Percentiles rank a stretch among this genome's conserved stretches.
Conservation (phyloP, 2,329 filamentous ascomycete species). For the Aspergillus candidus region DNA sequence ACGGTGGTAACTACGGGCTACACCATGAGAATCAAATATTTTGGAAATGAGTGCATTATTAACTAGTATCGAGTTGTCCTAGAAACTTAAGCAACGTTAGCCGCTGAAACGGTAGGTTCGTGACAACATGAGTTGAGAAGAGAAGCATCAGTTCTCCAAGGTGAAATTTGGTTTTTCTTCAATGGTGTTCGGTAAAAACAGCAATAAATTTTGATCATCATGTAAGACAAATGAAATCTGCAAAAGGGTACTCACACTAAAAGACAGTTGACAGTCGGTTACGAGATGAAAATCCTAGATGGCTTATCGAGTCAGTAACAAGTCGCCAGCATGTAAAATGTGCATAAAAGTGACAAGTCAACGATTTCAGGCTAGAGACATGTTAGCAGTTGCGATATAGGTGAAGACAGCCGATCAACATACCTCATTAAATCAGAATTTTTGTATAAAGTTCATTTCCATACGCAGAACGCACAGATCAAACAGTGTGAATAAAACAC, state of each 20-base stretch:
- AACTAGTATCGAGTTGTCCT: constrained; percentile 2
- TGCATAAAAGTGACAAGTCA: constrained; percentile 28
- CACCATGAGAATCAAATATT: no score
- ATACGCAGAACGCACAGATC: constrained; percentile 50
- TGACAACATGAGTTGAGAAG: constrained; percentile 6
- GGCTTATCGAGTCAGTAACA: constrained; percentile 24
- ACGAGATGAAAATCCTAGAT: constrained; percentile 11
- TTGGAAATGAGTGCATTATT: constrained; percentile 3
- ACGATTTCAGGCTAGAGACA: constrained; percentile 35
- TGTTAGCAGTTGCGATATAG: constrained; percentile 25
- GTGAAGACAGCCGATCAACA: constrained; percentile 14
- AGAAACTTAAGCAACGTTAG: constrained; percentile 19
- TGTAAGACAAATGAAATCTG: constrained; percentile 14
- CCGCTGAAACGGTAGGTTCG: constrained; percentile 10
- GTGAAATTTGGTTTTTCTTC: constrained; percentile 55
- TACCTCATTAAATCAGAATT: constrained; percentile 69
- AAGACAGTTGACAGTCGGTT: constrained; percentile 1
- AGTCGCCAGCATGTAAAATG: constrained; percentile 17
- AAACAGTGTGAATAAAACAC: constrained; percentile 63
- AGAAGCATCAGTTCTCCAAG: constrained; percentile 57
- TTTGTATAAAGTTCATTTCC: constrained; percentile 57
- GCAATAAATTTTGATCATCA: constrained; percentile 58
- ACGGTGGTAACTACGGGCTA: neutral
- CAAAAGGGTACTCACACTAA: constrained; percentile 19
- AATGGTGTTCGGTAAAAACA: constrained; percentile 59